Conservation (phyloP, 2,329 filamentous ascomycete genomes). For the Colletotrichum eleusines region DNA sequence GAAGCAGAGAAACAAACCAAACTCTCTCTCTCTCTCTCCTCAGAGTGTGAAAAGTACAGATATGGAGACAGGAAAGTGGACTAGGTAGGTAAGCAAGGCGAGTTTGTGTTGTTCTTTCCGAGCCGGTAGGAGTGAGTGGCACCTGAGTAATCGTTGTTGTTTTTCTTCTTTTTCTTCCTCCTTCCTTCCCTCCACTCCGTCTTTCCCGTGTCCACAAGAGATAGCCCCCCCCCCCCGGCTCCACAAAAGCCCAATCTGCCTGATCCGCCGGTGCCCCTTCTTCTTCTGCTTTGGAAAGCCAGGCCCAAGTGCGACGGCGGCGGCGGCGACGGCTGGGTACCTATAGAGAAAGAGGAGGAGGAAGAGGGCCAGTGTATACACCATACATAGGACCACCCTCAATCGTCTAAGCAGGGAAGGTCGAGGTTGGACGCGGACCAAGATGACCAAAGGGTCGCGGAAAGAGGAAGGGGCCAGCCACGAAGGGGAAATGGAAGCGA, state of each 20-base stretch:
- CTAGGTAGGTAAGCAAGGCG: not conserved
- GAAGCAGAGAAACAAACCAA: conserved; percentile 32
- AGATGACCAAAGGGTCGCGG: not conserved
- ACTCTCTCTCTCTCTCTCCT: not conserved
- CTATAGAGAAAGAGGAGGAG: not conserved
- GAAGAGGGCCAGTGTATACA: not conserved
- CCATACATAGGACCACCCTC: not conserved
- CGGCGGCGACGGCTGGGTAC: not conserved
- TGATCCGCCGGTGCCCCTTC: not conserved
- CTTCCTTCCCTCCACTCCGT: not conserved
- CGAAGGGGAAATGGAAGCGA: not conserved
- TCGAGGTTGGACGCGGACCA: not conserved
- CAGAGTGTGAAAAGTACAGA: not conserved
- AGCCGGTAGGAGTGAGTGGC: conserved; percentile 26
- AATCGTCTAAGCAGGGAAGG: not conserved
- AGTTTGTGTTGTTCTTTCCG: conserved; percentile 20
- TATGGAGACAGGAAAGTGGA: not conserved
- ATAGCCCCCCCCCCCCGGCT: not conserved
- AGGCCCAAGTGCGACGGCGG: too few relatives aligned
- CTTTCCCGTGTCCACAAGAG: not conserved
- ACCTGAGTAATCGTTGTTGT: conserved; percentile 40
- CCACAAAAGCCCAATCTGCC: not conserved
- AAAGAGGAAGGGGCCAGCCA: not conserved
- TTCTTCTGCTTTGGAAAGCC: not conserved
- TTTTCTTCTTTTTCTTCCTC: not conserved